Evolutionary conservation across 306 rosid species (phyloP), one percentile per base, ranked within the genome.

Genomic region (Delonix regia): DNA sequence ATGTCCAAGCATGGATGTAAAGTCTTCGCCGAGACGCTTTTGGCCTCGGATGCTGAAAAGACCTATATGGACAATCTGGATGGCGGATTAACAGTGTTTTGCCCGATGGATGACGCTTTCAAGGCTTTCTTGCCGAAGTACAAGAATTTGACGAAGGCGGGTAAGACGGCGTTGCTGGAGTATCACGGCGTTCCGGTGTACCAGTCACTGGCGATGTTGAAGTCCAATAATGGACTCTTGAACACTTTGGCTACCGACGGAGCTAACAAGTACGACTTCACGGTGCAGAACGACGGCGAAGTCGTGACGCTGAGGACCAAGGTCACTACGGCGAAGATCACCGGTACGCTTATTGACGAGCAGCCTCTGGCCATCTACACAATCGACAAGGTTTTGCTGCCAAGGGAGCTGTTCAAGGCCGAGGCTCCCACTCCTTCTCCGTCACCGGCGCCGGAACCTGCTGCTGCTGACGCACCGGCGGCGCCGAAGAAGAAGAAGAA

Each of bases 221-320:
- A 87, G 81, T 84, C 97, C 4, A 92, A 74, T 65, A 92, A 94
- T 25, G 99, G 99, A 1, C 15, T 47, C 5, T 62, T 56, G 85
- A 90, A 85, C 80, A 92, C 97, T n/a, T 70, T 94, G 64, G 99
- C 99, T 38, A 94, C 97, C 0, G 97, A 94, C 21, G 93, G 97
- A 3, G 91, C 93, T 0, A 80, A 28, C 63, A 92, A 86, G 44
- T 94, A 36, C 79, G 97, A 92, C 19, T 83, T 94, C 83, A 87
- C 90, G 0, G 94, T 94, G 11, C 99, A 94, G 62, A 94, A 94
- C 14, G 97, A 92, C 72, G 99, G 99, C 0, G 90, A 87, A 6
- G 67, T 69, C 13, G 93, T 94, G 4, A 90, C 97, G 0, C 34
- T 92, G 13, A 86, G 47, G 86, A 94, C 97, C 0, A 89, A 65